These are phyloP conservation scores for Venturia carpophila DNA, from an alignment of 2,329 filamentous ascomycete species.

Conservation along the genomic window DNA sequence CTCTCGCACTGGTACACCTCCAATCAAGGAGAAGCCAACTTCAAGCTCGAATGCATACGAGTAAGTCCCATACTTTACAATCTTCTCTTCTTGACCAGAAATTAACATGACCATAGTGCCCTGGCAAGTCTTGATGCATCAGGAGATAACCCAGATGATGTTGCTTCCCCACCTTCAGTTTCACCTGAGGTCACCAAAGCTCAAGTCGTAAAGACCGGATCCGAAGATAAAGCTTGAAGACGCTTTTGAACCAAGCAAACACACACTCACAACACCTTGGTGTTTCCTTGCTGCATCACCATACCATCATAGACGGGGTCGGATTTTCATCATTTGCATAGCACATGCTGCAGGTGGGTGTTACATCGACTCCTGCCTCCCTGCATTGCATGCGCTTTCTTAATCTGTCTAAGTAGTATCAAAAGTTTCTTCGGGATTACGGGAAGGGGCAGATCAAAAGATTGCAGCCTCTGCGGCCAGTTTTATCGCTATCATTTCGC, in stretches of 20 bases:
- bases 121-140: slow-evolving; percentile 43
- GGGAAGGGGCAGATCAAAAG: slow-evolving; percentile 9
- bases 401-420: slow-evolving; percentile 8
- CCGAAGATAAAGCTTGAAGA: slow-evolving; percentile 9
- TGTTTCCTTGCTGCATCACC: slow-evolving; percentile 7
- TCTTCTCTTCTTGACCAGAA: neutral
- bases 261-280: neutral
- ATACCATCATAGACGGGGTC: neutral
- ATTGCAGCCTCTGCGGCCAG: neutral
- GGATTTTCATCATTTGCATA: slow-evolving; percentile 8
- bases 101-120: slow-evolving; percentile 34
- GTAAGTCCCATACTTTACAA: slow-evolving; percentile 48
- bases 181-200: slow-evolving; percentile 58
- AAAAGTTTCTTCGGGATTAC: slow-evolving; percentile 3
- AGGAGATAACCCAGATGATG: slow-evolving; percentile 50
- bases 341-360: slow-evolving; percentile 4
- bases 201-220: slow-evolving; percentile 20
- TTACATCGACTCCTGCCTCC: neutral
- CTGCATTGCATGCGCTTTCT: slow-evolving; percentile 11
- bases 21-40: slow-evolving; percentile 56
- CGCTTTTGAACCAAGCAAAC: neutral
- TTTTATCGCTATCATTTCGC: neutral
- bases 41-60: slow-evolving; percentile 82
- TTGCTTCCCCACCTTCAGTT: slow-evolving; percentile 60
- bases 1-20: slow-evolving; percentile 83